Evolutionary conservation across 768 basidiomycete species (phyloP), one percentile per base, ranked within the genome.

Genomic region (Termitomyces sp.): DNA sequence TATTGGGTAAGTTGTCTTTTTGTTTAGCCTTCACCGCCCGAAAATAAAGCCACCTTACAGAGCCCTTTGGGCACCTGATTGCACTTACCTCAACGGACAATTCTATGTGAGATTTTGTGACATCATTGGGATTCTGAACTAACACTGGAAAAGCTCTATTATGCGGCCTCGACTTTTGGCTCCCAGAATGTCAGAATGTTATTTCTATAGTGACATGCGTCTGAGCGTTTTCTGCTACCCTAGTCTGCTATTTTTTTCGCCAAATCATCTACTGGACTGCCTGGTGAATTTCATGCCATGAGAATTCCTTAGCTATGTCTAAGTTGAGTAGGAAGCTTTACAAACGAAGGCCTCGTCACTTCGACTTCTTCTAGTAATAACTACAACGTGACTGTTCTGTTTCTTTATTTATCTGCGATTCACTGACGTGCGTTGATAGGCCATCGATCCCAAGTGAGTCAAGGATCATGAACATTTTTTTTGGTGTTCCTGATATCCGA

Each of bases 181-280:
- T 79, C 78, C 0, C 76, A 79, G 63, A 78, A 78, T 9, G 76
- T 75, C 61, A 41, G 61, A 45, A 26, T n/a, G n/a, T 6, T 56
- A 38, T 26, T 48, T 21, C 21, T 12, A 11, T 44, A 10, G n/a
- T 10, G 23, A 14, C 5, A 41, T 38, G 19, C n/a, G 1, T 4
- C 4, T 56, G 40, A 44, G 11, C 44, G 47, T 35, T 38, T 37
- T 31, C 23, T 26, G 6, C n/a, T 38, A 28, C 19, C 33, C 26
- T 51, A 81, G 75, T 78, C 75, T 15, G 82, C 75, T 3, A 80
- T 84, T 23, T 83, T 82, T 67, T 71, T 81, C 3, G 80, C 81
- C 1, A 80, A 74, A 57, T 80, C 78, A 3, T 69, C 72, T 10
- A 79, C 78, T n/a, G 80, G 79, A 14, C 58, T 73, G 23, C 75